Evolutionary conservation across 352 stramenopile genomes (phyloP), one percentile per base, ranked within the genome.

Genomic region (Pythium phragmitis): DNA sequence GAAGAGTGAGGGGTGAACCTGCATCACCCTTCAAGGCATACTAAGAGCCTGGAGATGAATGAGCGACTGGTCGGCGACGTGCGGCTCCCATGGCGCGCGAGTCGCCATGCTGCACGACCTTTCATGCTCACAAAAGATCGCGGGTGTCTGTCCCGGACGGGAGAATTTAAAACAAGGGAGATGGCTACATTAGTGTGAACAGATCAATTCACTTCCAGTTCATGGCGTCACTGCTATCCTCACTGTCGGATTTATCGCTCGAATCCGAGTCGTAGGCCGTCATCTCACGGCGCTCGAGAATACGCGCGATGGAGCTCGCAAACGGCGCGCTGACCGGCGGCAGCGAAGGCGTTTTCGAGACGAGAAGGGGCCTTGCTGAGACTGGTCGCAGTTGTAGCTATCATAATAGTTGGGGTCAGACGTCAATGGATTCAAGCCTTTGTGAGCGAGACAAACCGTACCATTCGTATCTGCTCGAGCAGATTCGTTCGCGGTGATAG

Each of bases 241-340:
- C 61, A 16, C 26, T 42, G 34, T 45, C 47, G 17, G 63, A 60
- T 13, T 62, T 42, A 23, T 69, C 56, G 56, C 55, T 60, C 6
- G 75, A 57, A 55, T 89, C 80, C 4, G 76, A 88, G 30, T 89
- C 80, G 69, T 88, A 87, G 17, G 77, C 78, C 30, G 85, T 87
- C 37, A 81, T 61, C 7, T 69, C 50, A 19, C 80, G 74, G 0
- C 78, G 76, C 60, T 89, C 80, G 48, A 89, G 77, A 36, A 89
- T 85, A 12, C 78, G 74, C 6, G 78, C 76, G 43, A 89, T 89
- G 16, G 80, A 87, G 45, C 75, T 67, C 5, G 76, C 76, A 36
- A 89, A 88, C 1, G 77, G 76, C 1, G 66, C 61, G 0, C 69
- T 63, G 7, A 56, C 13, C 37, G 55, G 56, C 1, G 48, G 39